Base-by-base conservation (phyloP, 2,329 filamentous ascomycete species). In the Colletotrichum tabaci region DNA sequence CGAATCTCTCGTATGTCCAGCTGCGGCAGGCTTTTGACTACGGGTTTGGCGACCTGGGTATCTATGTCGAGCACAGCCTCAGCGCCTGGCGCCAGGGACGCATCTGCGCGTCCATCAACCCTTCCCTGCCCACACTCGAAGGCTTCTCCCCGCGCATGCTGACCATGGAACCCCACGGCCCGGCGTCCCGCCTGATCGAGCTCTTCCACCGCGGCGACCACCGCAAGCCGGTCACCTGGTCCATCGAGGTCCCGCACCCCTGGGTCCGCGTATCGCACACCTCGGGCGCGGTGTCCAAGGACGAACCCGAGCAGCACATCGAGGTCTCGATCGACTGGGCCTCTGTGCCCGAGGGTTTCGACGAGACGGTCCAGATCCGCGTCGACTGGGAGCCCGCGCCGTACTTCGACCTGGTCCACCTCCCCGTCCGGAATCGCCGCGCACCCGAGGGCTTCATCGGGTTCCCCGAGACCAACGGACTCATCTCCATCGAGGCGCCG, bases 81-180 rank as follows among this genome's bases (percentile, higher is more conserved):
- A 88, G 89, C 73, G 87, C 86, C 2, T 86, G 85, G 3, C 82
- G 88, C 2, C 87, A 88, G 0, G 87, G 87, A 52, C 87, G 90
- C 62, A 87, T 89, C 76, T 80, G 78, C 18, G 88, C 84, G 77
- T 87, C 90, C 74, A 81, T 75, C 67, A 85, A 81, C 46, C 79
- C 84, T 1, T 84, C 73, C 5, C 47, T 73, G 63, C 74, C 73
- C 7, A 75, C 71, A 15, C 50, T 35, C 9, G 64, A 66, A 81
- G 80, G 82, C n/a, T 80, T 84, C 63, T 81, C 78, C 1, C 80
- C 87, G 2, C 82, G 81, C 2, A 78, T 87, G 10, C 82, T 82
- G 40, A 77, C 81, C 0, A 82, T 88, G 73, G 83, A 85, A 67
- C 83, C 84, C 0, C 88, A 86, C 55, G 85, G 85, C 4, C 81